These are phyloP conservation scores for Cadophora malorum DNA, from an alignment of 2,329 filamentous ascomycete genomes.

Conservation along the genomic window DNA sequence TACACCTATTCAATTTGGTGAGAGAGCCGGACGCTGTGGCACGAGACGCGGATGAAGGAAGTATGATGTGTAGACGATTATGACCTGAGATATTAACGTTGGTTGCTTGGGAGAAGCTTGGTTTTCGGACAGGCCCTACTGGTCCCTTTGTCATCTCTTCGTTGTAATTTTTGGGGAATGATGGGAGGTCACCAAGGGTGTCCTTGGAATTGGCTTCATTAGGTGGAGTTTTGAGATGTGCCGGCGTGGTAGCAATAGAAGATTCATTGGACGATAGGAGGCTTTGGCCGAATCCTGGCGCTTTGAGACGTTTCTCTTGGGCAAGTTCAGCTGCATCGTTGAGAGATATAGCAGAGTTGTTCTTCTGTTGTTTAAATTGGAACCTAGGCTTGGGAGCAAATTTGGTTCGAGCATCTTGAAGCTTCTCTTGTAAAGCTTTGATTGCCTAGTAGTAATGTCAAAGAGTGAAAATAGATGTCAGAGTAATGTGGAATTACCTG, in stretches of 20 bases:
- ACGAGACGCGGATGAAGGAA: constrained; percentile 73
- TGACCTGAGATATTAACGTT: constrained; percentile 72
- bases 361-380: constrained; percentile 74
- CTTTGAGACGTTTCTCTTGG: constrained; percentile 52
- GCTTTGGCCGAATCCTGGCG: constrained; percentile 43
- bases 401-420: constrained; percentile 71
- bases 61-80: constrained; percentile 73
- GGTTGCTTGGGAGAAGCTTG: constrained; percentile 67
- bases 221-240: constrained; percentile 38
- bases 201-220: constrained; percentile 45
- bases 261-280: constrained; percentile 48
- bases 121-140: constrained; percentile 57
- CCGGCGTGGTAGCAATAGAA: constrained; percentile 49
- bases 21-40: constrained; percentile 77
- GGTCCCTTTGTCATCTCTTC: constrained; percentile 54
- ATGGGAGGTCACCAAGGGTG: constrained; percentile 49
- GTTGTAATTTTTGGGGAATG: constrained; percentile 60
- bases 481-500: constrained; percentile 58
- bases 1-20: constrained; percentile 70
- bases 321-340: constrained; percentile 62
- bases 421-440: constrained; percentile 79
- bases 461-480: not conserved
- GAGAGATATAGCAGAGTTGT: constrained; percentile 59
- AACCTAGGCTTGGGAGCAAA: constrained; percentile 82
- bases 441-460: constrained; percentile 62